Percentiles rank a stretch among this genome's conserved stretches.
Evolutionary conservation across 371 early-diverging fungal species (phyloP).

Genomic region (Saksenaea oblongispora): DNA sequence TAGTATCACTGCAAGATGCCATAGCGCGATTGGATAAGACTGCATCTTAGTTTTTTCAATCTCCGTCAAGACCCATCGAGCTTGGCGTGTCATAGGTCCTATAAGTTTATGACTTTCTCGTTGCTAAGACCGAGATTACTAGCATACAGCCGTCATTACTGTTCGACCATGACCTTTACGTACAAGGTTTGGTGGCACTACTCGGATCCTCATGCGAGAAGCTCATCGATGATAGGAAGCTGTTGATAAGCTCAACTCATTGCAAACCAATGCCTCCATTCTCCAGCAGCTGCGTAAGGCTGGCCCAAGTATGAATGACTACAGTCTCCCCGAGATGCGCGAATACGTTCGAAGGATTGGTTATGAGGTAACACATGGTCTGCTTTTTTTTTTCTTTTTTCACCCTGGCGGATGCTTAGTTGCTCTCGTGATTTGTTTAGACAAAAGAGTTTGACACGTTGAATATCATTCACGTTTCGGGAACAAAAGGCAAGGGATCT

Average conservation of each 20-base stretch:
- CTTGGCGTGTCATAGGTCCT: neutral
- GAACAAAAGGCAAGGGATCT: constrained; percentile 90
- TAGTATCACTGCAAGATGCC: neutral
- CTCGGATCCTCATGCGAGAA: neutral
- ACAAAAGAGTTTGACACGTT: constrained; percentile 66
- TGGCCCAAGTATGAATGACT: constrained; percentile 69
- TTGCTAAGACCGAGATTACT: neutral
- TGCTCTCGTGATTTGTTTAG: constrained; percentile 17
- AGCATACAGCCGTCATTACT: neutral
- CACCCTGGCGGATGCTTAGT: no score
- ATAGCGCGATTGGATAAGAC: neutral
- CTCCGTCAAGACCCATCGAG: neutral
- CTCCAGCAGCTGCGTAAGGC: constrained; percentile 73
- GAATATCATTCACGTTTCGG: constrained; percentile 82
- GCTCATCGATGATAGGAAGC: constrained; percentile 56
- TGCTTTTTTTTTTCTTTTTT: neutral
- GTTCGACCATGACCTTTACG: constrained; percentile 14
- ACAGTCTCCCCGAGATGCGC: constrained; percentile 73
- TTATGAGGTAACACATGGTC: constrained; percentile 68
- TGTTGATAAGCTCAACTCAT: constrained; percentile 71
- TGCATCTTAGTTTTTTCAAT: neutral
- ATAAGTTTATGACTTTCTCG: neutral
- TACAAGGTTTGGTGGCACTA: constrained; percentile 4
- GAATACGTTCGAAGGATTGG: constrained; percentile 70
- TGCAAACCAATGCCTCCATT: constrained; percentile 83